These are phyloP conservation scores for Periglandula ipomoeae DNA, from an alignment of 2,329 filamentous ascomycete species.

Conservation along the genomic window DNA sequence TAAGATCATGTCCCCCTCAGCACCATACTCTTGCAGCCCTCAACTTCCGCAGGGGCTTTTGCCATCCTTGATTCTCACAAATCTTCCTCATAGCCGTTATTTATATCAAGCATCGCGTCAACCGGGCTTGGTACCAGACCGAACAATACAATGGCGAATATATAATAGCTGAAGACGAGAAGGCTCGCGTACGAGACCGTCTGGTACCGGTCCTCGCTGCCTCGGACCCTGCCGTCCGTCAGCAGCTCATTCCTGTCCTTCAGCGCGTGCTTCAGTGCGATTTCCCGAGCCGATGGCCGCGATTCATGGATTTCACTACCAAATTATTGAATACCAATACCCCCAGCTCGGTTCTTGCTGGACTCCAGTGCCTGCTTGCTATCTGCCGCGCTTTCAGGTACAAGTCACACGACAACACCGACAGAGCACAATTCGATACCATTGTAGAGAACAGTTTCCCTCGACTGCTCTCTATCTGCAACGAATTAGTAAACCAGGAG, in stretches of 20 bases:
- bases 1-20: constrained; percentile 39
- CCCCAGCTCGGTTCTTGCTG: constrained; percentile 79
- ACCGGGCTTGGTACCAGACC: constrained; percentile 75
- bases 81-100: constrained; percentile 61
- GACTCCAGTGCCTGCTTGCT: constrained; percentile 85
- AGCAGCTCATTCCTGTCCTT: constrained; percentile 87
- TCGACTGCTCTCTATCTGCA: constrained; percentile 75
- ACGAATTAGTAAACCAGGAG: constrained; percentile 79
- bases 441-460: constrained; percentile 91
- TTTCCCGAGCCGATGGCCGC: constrained; percentile 89
- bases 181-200: constrained; percentile 75
- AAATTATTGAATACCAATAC: constrained; percentile 83
- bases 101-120: constrained; percentile 96
- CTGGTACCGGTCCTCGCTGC: constrained; percentile 82
- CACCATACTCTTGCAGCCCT: constrained; percentile 5
- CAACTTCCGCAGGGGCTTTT: constrained; percentile 2
- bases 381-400: constrained; percentile 95
- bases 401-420: constrained; percentile 69
- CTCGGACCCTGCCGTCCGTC: constrained; percentile 71
- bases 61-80: constrained; percentile 10
- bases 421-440: constrained; percentile 79
- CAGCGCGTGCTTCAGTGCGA: constrained; percentile 95
- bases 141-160: constrained; percentile 67
- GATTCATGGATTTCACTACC: constrained; percentile 86
- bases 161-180: constrained; percentile 80